phyloP scores from a whole-genome alignment of 2,329 filamentous ascomycete species.

The Colletotrichum noveboracense region DNA sequence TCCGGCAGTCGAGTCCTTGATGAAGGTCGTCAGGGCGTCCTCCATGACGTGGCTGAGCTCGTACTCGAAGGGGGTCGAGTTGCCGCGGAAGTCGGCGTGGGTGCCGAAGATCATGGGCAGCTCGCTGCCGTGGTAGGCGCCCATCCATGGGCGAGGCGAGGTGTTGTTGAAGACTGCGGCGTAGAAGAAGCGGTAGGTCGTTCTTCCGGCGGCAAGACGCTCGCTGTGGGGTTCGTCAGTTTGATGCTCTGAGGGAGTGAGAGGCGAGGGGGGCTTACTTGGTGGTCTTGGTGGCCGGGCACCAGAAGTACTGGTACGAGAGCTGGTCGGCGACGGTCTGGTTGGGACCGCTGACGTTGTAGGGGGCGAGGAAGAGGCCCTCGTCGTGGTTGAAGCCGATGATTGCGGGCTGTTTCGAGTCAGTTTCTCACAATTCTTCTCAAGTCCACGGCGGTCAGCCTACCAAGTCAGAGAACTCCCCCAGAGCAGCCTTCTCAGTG shows the following conservation, averaged over 20 bases:
- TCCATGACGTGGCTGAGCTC: conserved; percentile 19
- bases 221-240: background rate
- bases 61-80: conserved; percentile 19
- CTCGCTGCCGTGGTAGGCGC: conserved; percentile 34
- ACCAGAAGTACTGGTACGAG: conserved; percentile 18
- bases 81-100: conserved; percentile 23
- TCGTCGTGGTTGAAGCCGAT: conserved; percentile 17
- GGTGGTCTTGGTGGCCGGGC: conserved; percentile 12
- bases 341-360: conserved; percentile 7
- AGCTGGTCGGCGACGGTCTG: background rate
- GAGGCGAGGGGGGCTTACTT: background rate
- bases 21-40: conserved; percentile 11
- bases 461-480: conserved; percentile 11
- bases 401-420: background rate
- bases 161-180: conserved; percentile 33
- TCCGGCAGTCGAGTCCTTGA: conserved; percentile 9
- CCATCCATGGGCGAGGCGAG: conserved; percentile 28
- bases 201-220: conserved; percentile 8
- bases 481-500: conserved; percentile 25
- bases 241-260: background rate
- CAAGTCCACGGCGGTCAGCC: background rate
- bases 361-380: conserved; percentile 15
- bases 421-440: background rate
- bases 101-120: conserved; percentile 38
- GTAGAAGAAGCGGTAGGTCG: conserved; percentile 32